Base-by-base conservation (phyloP, 2,329 filamentous ascomycete genomes). In the Mycosphaerella sp. region DNA sequence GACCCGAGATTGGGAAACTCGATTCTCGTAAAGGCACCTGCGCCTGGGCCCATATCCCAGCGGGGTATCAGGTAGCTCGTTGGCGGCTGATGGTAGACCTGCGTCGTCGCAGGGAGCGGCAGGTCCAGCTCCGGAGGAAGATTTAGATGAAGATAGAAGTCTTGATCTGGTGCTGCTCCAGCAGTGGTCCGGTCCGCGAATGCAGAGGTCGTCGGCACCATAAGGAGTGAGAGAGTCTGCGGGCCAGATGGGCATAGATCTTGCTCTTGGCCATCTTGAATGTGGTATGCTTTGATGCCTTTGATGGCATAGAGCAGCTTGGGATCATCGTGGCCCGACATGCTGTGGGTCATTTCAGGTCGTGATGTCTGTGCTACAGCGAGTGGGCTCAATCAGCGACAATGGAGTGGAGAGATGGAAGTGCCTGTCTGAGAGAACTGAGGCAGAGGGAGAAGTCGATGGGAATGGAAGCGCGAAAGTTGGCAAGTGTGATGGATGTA, bases 131-230 rank as follows among this genome's bases (percentile, higher is more conserved):
- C 92, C 17, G 92, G 92, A 11, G 92, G 91, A 8, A 97, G 83
- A 66, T 96, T 90, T 23, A 98, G 82, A 71, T 97, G 92, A 4
- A 98, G 83, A 70, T 97, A 97, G 75, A 96, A 97, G 76, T 97
- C 93, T 69, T 96, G 87, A 67, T 91, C 86, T 3, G 80, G 78
- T 3, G 69, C 65, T 51, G 79, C 76, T 55, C 77, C 77, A 43
- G 81, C 75, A 53, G 78, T 80, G 57, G 76, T 75, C 45, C 80
- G 69, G 59, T 78, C 76, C 45, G 79, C 72, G 58, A 78, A 87
- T 23, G 85, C 81, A 31, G 88, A 88, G 12, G 86, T 86, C 2
- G 92, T 96, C 6, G 92, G 92, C 14, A 97, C 92, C 92, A 97
- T 97, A 65, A 97, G 75, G 53, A 97, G 79, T 21, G 92, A 95